These are phyloP conservation scores for Solanum corneliomulleri DNA, from an alignment of 257 asterid species.

Conservation along the genomic window DNA sequence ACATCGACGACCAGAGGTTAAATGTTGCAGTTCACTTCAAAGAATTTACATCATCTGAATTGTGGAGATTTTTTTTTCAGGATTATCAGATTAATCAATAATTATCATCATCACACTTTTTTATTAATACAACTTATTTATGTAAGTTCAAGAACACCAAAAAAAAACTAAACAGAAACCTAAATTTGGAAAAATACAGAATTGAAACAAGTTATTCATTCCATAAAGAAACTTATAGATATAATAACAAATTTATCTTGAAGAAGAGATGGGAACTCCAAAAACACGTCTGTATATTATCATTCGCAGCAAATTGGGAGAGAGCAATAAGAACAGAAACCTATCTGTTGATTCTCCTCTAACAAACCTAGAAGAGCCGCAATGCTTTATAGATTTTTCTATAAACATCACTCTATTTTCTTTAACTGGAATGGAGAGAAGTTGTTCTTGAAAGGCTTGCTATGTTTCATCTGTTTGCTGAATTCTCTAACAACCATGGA, in stretches of 20 bases:
- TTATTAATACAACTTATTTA: background rate
- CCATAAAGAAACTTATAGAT: background rate
- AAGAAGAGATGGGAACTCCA: background rate
- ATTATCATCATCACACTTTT: background rate
- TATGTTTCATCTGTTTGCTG: no score
- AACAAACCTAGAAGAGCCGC: background rate
- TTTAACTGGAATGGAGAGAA: no score
- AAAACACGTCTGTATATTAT: background rate
- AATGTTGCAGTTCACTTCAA: background rate
- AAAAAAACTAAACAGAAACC: background rate
- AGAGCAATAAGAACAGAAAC: background rate
- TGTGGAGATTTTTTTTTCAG: background rate
- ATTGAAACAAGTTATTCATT: background rate
- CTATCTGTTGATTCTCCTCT: no score
- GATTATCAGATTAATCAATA: no score
- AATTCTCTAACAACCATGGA: no score
- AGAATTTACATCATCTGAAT: background rate
- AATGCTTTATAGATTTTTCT: no score
- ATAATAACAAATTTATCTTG: background rate
- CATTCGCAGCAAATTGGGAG: background rate
- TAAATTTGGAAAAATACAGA: background rate
- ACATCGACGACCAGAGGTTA: background rate
- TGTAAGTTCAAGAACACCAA: background rate
- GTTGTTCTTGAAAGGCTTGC: no score
- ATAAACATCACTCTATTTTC: no score